A percentile compares a stretch with the other conserved stretches of the same genome.
These are phyloP conservation scores for Lithocarpus polystachyus DNA, from an alignment of 306 rosid species.

Conservation along the genomic window DNA sequence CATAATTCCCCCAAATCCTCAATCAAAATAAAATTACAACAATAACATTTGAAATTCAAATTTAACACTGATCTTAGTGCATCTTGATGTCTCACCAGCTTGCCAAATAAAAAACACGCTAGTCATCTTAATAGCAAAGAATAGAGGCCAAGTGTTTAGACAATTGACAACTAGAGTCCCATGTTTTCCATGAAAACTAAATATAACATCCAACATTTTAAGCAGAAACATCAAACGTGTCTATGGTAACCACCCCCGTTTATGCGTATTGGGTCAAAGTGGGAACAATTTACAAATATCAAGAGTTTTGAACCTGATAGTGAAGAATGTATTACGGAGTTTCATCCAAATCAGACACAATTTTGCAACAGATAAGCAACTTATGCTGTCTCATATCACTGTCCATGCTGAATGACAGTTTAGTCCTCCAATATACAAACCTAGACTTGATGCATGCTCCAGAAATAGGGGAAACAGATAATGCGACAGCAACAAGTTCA, in stretches of 20 bases:
- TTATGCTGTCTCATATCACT: constrained; percentile 4
- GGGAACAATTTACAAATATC: neutral
- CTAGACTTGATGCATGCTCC: constrained; percentile 23
- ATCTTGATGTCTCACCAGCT: neutral
- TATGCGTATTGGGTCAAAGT: neutral
- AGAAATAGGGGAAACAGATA: constrained; percentile 7
- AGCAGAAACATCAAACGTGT: neutral
- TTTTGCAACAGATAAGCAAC: constrained; percentile 31
- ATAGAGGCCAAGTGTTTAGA: neutral
- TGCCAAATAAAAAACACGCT: neutral
- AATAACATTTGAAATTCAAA: too few relatives aligned
- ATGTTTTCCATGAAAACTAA: neutral
- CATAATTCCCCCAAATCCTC: too few relatives aligned
- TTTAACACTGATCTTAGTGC: too few relatives aligned
- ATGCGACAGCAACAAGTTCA: constrained; percentile 14
- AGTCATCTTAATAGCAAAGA: neutral
- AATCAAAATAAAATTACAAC: too few relatives aligned
- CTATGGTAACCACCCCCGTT: neutral
- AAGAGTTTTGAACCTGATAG: neutral
- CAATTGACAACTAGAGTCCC: neutral
- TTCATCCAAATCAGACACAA: neutral
- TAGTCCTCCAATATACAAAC: constrained; percentile 30
- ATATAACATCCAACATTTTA: neutral
- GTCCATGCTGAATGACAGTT: constrained; percentile 26
- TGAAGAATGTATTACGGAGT: neutral